Conservation (phyloP, 768 basidiomycete genomes). For the Suillus variegatus region DNA sequence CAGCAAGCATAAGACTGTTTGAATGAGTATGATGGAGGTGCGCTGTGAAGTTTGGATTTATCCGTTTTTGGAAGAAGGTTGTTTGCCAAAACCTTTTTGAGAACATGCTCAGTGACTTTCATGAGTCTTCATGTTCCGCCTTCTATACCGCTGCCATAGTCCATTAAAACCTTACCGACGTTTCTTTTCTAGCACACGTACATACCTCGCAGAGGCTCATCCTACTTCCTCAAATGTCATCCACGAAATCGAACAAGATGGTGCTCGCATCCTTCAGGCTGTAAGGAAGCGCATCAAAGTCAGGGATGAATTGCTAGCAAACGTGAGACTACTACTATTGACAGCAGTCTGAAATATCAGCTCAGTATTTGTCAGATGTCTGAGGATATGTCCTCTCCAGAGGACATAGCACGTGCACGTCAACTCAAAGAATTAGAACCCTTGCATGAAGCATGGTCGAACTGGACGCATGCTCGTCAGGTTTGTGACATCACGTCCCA, state of each 20-base stretch:
- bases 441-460: slow-evolving; percentile 66
- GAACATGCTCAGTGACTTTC: not conserved
- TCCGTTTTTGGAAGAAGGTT: not conserved
- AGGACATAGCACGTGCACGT: slow-evolving; percentile 60
- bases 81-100: not conserved
- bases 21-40: not conserved
- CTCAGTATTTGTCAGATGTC: slow-evolving; percentile 42
- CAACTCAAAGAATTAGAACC: slow-evolving; percentile 70
- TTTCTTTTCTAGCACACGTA: slow-evolving; percentile 10
- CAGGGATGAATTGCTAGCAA: slow-evolving; percentile 26
- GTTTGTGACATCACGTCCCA: slow-evolving; percentile 40
- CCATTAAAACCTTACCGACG: not conserved
- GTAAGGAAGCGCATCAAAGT: slow-evolving; percentile 1
- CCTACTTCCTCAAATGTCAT: slow-evolving; percentile 13
- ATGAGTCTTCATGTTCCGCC: slow-evolving; percentile 6
- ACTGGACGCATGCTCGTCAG: slow-evolving; percentile 56
- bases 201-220: not conserved
- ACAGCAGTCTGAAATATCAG: not conserved
- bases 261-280: slow-evolving; percentile 51
- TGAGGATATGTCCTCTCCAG: slow-evolving; percentile 50
- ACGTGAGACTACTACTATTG: slow-evolving; percentile 31
- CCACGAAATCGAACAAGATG: slow-evolving; percentile 39
- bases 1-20: not conserved
- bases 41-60: not conserved
- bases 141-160: slow-evolving; percentile 6